A percentile compares a stretch with the other conserved stretches of the same genome.
These are phyloP conservation scores for Tricholoma saponaceum DNA, from an alignment of 768 basidiomycete genomes.

Conservation along the genomic window DNA sequence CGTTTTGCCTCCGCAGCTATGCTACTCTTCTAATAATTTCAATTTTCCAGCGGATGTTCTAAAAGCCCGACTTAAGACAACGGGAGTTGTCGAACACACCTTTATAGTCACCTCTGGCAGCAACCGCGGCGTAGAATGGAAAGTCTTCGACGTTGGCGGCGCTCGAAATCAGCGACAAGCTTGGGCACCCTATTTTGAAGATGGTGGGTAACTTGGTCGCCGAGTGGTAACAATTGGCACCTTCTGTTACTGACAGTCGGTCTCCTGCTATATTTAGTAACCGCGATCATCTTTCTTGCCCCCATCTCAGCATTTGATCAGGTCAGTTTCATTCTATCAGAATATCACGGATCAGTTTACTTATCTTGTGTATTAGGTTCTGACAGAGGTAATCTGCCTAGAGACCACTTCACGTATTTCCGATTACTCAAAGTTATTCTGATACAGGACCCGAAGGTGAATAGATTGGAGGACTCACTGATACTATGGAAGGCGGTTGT, in stretches of 20 bases:
- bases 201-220: constrained; percentile 44
- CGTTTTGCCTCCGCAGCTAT: constrained; percentile 20
- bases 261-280: constrained; percentile 42
- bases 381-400: constrained; percentile 55
- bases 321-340: constrained; percentile 20
- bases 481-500: constrained; percentile 70
- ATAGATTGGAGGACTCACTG: constrained; percentile 78
- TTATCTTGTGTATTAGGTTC: constrained; percentile 35
- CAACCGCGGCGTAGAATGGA: constrained; percentile 65
- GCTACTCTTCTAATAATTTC: constrained; percentile 10
- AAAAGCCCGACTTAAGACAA: constrained; percentile 77
- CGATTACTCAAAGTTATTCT: constrained; percentile 5
- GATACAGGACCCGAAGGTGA: constrained; percentile 62
- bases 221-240: neutral
- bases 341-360: constrained; percentile 4
- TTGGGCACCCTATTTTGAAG: constrained; percentile 88
- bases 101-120: constrained; percentile 61
- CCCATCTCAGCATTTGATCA: constrained; percentile 89
- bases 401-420: constrained; percentile 12
- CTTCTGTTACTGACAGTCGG: neutral
- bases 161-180: constrained; percentile 77
- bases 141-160: constrained; percentile 84
- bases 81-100: constrained; percentile 76
- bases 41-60: constrained; percentile 61
- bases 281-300: constrained; percentile 85